Evolutionary conservation across 805 yeast species (phyloP), one percentile per base, ranked within the genome.

Genomic region (Candida insectorum): DNA sequence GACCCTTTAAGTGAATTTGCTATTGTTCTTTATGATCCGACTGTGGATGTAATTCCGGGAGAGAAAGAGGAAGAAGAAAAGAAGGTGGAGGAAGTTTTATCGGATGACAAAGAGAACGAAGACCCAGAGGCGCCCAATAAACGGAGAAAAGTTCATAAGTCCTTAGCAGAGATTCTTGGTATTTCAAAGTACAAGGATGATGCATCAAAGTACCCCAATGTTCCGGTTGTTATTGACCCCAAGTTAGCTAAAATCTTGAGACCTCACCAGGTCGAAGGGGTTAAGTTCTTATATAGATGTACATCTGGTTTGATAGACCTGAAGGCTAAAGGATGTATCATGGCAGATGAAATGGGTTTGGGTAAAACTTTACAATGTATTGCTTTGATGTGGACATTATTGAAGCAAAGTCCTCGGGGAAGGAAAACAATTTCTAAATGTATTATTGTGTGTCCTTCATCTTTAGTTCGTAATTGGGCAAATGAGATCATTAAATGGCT

Each of bases 291-390:
- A 37, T 93, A 88, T 51, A 64, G 89, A 35, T 91, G 98, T 58
- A 87, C 95, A 0, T 74, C 96, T 1, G 98, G 98, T 0, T 60
- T 89, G 21, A 74, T 81, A 17, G 87, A 83, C 53, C 74, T 86
- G 6, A 69, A 82, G 21, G 97, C 97, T 0, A 78, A 83, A 50
- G 98, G 98, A 3, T 91, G 97, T 52, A 91, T 91, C 31, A 91
- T 91, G 97, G 97, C 97, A 0, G 97, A 88, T 61, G 97, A 85
- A 57, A 88, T 88, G 97, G 97, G 96, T 4, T 66, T 87, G 24
- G 96, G 96, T 16, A 87, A 87, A 53, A 87, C 96, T 0, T 65
- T 87, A 16, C 96, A 87, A 54, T 91, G 97, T 56, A 72, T 91
- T 21, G 71, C 96, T 0, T 66, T 91, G 20, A 72, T 89, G 85